Conservation (phyloP, 352 stramenopile genomes). For the Phytophthora syringae region DNA sequence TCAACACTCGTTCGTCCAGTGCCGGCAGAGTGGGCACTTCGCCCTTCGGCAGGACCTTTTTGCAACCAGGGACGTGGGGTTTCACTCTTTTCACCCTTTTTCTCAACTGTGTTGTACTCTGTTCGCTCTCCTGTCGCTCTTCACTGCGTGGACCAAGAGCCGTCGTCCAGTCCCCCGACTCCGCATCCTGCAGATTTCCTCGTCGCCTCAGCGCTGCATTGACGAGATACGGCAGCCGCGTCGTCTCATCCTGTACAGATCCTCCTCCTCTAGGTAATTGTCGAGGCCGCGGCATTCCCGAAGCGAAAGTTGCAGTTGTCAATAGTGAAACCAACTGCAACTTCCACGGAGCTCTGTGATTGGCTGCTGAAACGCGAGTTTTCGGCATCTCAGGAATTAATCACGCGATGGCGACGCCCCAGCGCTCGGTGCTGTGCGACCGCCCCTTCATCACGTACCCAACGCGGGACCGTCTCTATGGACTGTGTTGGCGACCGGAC, state of each 20-base stretch:
- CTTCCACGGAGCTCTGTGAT: conserved; percentile 10
- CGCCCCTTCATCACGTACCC: conserved; percentile 77
- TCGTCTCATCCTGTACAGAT: conserved; percentile 3
- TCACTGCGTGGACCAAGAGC: background rate
- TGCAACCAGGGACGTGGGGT: background rate
- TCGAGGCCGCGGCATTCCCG: background rate
- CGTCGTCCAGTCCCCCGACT: background rate
- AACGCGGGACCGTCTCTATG: conserved; percentile 72
- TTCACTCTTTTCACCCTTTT: background rate
- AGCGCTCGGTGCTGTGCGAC: conserved; percentile 40
- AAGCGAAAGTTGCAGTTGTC: background rate
- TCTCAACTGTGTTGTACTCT: conserved; percentile 2
- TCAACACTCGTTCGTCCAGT: conserved; percentile 66
- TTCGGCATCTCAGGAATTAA: too few relatives aligned
- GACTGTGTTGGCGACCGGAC: conserved; percentile 78
- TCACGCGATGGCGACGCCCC: conserved; percentile 26
- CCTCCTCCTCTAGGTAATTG: background rate
- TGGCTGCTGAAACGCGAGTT: conserved; percentile 3
- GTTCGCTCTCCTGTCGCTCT: conserved; percentile 23
- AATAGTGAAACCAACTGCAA: conserved; percentile 25
- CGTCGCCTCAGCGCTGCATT: conserved; percentile 12
- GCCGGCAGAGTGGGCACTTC: conserved; percentile 20
- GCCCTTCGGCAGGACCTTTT: background rate
- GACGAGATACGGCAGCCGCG: conserved; percentile 27
- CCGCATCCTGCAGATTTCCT: conserved; percentile 3